Percentiles rank a stretch among this genome's conserved stretches.
phyloP scores from a whole-genome alignment of 1,284 basidiomycete genomes.

The Bondarzewia mesenterica region DNA sequence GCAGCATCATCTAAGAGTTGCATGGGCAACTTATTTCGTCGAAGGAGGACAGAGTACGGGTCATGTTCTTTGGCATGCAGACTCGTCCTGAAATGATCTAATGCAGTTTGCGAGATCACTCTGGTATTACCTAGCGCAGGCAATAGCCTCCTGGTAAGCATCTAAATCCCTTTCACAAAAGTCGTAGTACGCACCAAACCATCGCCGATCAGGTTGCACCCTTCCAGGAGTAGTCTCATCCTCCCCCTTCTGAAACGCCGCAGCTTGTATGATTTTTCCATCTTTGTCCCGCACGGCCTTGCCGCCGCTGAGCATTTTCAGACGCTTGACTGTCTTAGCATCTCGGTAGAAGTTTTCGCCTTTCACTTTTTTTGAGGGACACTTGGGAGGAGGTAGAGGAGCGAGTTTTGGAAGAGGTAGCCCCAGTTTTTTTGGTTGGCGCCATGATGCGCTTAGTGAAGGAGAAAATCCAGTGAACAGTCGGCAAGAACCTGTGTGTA shows the following conservation, averaged over 20 bases:
- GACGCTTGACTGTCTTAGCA: constrained; percentile 75
- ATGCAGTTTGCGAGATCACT: constrained; percentile 92
- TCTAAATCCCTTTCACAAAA: background rate
- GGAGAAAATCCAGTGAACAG: too few relatives aligned
- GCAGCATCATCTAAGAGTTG: constrained; percentile 82
- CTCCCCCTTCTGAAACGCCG: constrained; percentile 89
- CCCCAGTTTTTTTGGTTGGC: constrained; percentile 34
- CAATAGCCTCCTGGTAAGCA: background rate
- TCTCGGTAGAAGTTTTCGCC: constrained; percentile 92
- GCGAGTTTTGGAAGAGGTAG: constrained; percentile 37
- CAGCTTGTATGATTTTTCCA: constrained; percentile 86
- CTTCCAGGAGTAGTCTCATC: constrained; percentile 82
- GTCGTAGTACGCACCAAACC: constrained; percentile 92
- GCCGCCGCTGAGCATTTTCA: constrained; percentile 89
- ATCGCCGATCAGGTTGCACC: constrained; percentile 87
- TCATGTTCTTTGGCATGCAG: constrained; percentile 79
- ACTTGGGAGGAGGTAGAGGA: constrained; percentile 49
- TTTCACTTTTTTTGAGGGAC: constrained; percentile 77
- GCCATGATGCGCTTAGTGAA: constrained; percentile 35
- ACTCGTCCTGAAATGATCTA: constrained; percentile 91
- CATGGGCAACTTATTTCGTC: constrained; percentile 93
- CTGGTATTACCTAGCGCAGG: constrained; percentile 78
- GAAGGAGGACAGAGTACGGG: constrained; percentile 88
- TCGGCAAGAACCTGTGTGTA: too few relatives aligned
- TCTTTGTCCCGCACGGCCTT: constrained; percentile 84